Evolutionary conservation across 2,329 filamentous ascomycete genomes (phyloP).

Genomic region (Beauveria sp.): DNA sequence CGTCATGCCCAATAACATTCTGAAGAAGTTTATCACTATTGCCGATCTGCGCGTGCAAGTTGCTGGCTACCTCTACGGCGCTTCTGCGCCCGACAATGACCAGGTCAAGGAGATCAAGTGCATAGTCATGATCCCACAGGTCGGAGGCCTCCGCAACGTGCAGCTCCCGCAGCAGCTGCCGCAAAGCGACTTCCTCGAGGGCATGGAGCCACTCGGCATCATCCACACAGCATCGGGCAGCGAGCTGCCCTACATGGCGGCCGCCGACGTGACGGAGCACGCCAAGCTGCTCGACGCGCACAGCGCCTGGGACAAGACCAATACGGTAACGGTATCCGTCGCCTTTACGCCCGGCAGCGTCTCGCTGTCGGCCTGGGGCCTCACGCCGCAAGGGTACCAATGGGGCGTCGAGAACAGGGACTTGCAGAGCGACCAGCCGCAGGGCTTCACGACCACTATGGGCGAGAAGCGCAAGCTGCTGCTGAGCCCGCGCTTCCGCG

Average conservation of each 20-base stretch:
- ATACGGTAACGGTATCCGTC: constrained; percentile 89
- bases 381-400: constrained; percentile 87
- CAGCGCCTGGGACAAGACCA: constrained; percentile 58
- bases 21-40: constrained; percentile 97
- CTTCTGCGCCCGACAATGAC: constrained; percentile 86
- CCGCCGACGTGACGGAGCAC: constrained; percentile 89
- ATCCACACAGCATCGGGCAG: constrained; percentile 95
- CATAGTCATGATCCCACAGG: constrained; percentile 96
- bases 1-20: constrained; percentile 97
- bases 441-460: constrained; percentile 86
- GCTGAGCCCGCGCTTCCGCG: constrained; percentile 85
- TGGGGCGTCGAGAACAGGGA: constrained; percentile 98
- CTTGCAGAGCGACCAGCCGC: constrained; percentile 81
- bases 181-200: constrained; percentile 81
- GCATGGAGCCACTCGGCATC: constrained; percentile 82
- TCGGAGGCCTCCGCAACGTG: constrained; percentile 85
- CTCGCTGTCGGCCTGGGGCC: constrained; percentile 84
- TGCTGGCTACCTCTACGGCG: constrained; percentile 89
- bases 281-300: constrained; percentile 83
- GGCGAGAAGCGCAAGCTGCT: constrained; percentile 93
- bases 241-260: constrained; percentile 93
- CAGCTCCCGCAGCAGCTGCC: constrained; percentile 85
- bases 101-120: constrained; percentile 95
- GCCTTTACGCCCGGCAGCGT: constrained; percentile 96
- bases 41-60: constrained; percentile 95